Conservation (phyloP, 163 green algal genomes). For the Prototheca cutis region DNA sequence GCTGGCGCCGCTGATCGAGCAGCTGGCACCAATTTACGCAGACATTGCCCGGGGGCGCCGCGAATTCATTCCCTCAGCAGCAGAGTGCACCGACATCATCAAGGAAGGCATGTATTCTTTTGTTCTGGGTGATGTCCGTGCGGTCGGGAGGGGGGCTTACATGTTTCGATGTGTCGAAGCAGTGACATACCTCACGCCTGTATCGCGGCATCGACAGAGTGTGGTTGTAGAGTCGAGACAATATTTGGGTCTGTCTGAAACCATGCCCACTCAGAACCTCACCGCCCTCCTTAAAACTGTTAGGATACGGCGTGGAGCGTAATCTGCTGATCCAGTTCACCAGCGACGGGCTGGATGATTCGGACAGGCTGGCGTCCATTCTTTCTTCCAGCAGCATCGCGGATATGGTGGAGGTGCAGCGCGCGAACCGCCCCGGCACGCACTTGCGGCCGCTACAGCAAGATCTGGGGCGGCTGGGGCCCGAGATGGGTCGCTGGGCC, state of each 20-base stretch:
- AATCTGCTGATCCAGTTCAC: conserved; percentile 62
- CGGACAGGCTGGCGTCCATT: conserved; percentile 37
- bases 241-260: no score
- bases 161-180: no score
- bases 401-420: conserved; percentile 18
- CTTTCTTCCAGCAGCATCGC: conserved; percentile 19
- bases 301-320: conserved; percentile 37
- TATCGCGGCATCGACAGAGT: no score
- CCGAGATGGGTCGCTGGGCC: conserved; percentile 13
- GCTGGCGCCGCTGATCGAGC: conserved; percentile 30
- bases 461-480: conserved; percentile 18
- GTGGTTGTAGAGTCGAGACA: no score
- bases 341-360: conserved; percentile 67
- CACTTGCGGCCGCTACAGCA: conserved; percentile 38
- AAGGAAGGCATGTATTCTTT: conserved; percentile 9
- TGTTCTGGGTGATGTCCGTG: no score
- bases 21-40: conserved; percentile 39
- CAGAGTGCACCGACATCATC: conserved; percentile 50
- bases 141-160: no score
- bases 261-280: neutral
- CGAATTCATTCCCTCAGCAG: conserved; percentile 56
- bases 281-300: neutral
- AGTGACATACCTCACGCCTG: no score
- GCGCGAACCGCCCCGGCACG: conserved; percentile 36
- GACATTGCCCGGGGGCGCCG: conserved; percentile 50